Evolutionary conservation across 2,329 filamentous ascomycete species (phyloP).

Genomic region (Penicillium sp.): DNA sequence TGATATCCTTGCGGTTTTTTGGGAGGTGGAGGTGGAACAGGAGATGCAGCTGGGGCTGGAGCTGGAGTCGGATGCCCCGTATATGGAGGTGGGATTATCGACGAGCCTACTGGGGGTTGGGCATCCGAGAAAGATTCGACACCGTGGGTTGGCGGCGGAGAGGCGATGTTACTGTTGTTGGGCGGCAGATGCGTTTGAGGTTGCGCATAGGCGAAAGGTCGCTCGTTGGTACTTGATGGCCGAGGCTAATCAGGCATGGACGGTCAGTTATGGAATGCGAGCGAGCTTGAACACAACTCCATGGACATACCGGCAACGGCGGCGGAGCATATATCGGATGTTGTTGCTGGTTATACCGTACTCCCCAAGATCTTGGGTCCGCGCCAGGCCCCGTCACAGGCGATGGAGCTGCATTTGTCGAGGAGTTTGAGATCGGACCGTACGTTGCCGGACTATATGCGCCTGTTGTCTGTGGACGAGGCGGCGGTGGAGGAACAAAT

Average conservation of each 20-base stretch:
- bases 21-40: conserved; percentile 46
- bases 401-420: conserved; percentile 24
- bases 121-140: conserved; percentile 18
- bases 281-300: not conserved
- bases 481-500: conserved; percentile 30
- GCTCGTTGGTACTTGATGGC: conserved; percentile 38
- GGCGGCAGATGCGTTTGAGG: conserved; percentile 21
- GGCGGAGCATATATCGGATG: conserved; percentile 33
- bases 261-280: not conserved
- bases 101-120: conserved; percentile 13
- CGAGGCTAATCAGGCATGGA: conserved; percentile 36
- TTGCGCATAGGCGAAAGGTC: conserved; percentile 26
- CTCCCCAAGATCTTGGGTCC: conserved; percentile 49
- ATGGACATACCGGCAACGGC: conserved; percentile 43
- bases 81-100: conserved; percentile 29
- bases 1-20: conserved; percentile 47
- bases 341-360: conserved; percentile 46
- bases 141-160: conserved; percentile 26
- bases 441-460: conserved; percentile 43
- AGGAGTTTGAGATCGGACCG: conserved; percentile 37
- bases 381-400: conserved; percentile 23
- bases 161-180: conserved; percentile 22
- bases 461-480: conserved; percentile 28
- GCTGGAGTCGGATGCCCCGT: conserved; percentile 21
- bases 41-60: conserved; percentile 11